Percentiles rank a stretch among this genome's conserved stretches.
These are phyloP conservation scores for Phytopythium delawarense DNA, from an alignment of 352 stramenopile species.

Conservation along the genomic window DNA sequence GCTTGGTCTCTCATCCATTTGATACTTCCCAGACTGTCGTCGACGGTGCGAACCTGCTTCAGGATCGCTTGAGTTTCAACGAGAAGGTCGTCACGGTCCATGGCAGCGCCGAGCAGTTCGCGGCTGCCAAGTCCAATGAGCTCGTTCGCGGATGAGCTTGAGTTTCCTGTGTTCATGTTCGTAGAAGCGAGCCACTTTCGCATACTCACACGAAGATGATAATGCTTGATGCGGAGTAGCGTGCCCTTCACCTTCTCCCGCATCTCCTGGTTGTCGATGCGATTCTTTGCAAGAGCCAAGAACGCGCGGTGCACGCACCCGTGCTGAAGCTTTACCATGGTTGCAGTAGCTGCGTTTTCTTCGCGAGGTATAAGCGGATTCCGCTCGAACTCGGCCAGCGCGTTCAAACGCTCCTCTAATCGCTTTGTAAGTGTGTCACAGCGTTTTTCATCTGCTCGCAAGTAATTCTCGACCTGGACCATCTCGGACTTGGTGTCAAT, in stretches of 20 bases:
- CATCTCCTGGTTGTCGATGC: conserved; percentile 20
- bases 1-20: conserved; percentile 42
- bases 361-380: conserved; percentile 19
- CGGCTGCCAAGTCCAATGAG: conserved; percentile 39
- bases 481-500: conserved; percentile 71
- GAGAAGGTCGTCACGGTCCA: conserved; percentile 45
- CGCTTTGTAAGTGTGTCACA: conserved; percentile 24
- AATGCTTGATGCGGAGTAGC: conserved; percentile 21
- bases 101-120: conserved; percentile 37
- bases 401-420: conserved; percentile 36
- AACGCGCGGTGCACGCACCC: conserved; percentile 46
- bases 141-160: not conserved
- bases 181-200: conserved; percentile 22
- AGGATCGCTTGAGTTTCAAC: conserved; percentile 42
- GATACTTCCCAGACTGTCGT: conserved; percentile 29
- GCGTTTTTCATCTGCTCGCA: conserved; percentile 51
- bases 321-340: conserved; percentile 34
- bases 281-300: conserved; percentile 41
- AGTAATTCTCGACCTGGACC: conserved; percentile 63
- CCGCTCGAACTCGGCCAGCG: conserved; percentile 44
- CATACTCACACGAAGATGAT: conserved; percentile 21
- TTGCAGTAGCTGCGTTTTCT: conserved; percentile 12
- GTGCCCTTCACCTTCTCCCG: conserved; percentile 39
- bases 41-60: conserved; percentile 35
- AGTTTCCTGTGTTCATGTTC: conserved; percentile 1